A percentile compares a stretch with the other conserved stretches of the same genome.
Conservation (phyloP, 2,329 filamentous ascomycete species). For the Colletotrichum sp. region DNA sequence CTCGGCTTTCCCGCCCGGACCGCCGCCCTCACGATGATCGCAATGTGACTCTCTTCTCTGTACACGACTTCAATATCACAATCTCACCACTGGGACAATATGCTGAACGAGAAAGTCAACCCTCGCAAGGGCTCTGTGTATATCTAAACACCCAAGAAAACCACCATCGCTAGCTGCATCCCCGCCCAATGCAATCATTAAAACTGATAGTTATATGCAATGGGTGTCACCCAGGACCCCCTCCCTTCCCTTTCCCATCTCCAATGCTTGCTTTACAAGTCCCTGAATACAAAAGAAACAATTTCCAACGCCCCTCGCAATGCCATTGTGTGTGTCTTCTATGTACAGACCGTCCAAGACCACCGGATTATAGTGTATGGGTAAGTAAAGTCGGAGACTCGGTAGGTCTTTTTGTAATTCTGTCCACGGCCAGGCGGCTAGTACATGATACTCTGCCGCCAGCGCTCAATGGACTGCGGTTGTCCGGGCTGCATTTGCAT, state of each 20-base stretch:
- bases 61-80: neutral
- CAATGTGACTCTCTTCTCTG: neutral
- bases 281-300: neutral
- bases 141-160: neutral
- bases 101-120: neutral
- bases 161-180: neutral
- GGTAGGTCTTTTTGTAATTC: neutral
- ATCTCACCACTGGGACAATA: accelerated
- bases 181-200: neutral
- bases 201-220: neutral
- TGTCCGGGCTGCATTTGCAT: conserved; percentile 19
- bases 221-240: neutral
- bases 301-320: conserved; percentile 18
- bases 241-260: neutral
- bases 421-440: neutral
- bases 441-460: conserved; percentile 43
- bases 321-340: neutral
- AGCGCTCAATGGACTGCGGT: conserved; percentile 33
- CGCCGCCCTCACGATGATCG: neutral
- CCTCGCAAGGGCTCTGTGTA: neutral
- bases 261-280: neutral
- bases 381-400: neutral
- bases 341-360: neutral
- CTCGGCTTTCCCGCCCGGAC: neutral
- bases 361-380: neutral